phyloP scores from a whole-genome alignment of 768 basidiomycete genomes.

The Calocera viscosa region DNA sequence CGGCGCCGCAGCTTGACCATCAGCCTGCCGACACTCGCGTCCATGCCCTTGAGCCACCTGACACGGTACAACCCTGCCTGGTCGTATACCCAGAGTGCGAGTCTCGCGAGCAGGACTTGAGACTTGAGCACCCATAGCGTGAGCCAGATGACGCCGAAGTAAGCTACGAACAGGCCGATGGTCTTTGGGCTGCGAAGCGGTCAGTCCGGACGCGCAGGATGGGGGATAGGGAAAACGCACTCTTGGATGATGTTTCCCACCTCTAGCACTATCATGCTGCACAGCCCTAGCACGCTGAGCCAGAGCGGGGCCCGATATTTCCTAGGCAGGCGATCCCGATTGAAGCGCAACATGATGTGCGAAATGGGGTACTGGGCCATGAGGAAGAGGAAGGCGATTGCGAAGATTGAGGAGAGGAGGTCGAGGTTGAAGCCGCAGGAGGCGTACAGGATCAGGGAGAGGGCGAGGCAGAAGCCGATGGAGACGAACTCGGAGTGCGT shows the following conservation, averaged over 20 bases:
- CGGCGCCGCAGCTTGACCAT: slow-evolving; percentile 41
- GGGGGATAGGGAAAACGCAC: slow-evolving; percentile 15
- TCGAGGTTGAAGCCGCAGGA: slow-evolving; percentile 41
- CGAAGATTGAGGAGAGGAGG: slow-evolving; percentile 41
- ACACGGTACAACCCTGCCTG: slow-evolving; percentile 39
- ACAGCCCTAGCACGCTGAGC: slow-evolving; percentile 33
- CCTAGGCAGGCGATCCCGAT: slow-evolving; percentile 46
- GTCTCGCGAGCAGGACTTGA: slow-evolving; percentile 42
- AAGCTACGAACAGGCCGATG: slow-evolving; percentile 44
- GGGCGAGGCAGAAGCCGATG: slow-evolving; percentile 37
- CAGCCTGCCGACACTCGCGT: slow-evolving; percentile 30
- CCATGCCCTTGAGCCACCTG: slow-evolving; percentile 33
- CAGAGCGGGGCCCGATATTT: slow-evolving; percentile 31
- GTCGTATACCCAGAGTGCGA: slow-evolving; percentile 51
- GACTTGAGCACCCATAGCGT: slow-evolving; percentile 42
- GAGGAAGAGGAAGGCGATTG: slow-evolving; percentile 51
- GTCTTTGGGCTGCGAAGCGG: not conserved
- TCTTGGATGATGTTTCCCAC: slow-evolving; percentile 46
- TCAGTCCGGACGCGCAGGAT: slow-evolving; percentile 10
- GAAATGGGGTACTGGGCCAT: slow-evolving; percentile 55
- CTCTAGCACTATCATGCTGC: slow-evolving; percentile 35
- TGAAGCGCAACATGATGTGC: slow-evolving; percentile 49
- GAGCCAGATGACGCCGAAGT: slow-evolving; percentile 39
- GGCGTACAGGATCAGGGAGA: slow-evolving; percentile 45
- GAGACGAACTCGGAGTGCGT: slow-evolving; percentile 45